Conservation (phyloP, 176 grass and related monocot genomes). For the Bothriochloa decipiens region DNA sequence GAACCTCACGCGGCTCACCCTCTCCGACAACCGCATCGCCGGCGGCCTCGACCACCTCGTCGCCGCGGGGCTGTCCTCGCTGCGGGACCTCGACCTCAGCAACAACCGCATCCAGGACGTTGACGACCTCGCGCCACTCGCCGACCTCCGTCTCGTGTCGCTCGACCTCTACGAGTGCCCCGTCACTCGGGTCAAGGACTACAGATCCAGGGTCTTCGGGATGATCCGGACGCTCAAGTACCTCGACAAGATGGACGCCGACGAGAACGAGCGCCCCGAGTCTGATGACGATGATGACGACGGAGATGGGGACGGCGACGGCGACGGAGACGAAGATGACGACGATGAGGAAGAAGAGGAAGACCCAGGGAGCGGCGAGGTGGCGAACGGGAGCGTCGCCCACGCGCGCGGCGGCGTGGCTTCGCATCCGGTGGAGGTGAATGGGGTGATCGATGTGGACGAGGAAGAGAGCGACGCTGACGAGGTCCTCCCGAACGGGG, state of each 20-base stretch:
- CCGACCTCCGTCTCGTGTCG: slow-evolving; percentile 73
- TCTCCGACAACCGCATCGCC: slow-evolving; percentile 95
- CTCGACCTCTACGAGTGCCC: slow-evolving; percentile 97
- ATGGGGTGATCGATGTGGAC: slow-evolving; percentile 70
- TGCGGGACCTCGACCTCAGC: slow-evolving; percentile 92
- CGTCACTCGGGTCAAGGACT: slow-evolving; percentile 83
- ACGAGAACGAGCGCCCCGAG: slow-evolving; percentile 96
- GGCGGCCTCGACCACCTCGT: slow-evolving; percentile 89
- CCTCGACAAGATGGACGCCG: slow-evolving; percentile 91
- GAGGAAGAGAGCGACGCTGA: slow-evolving; percentile 96
- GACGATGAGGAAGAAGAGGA: slow-evolving; percentile 68
- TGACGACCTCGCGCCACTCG: slow-evolving; percentile 79
- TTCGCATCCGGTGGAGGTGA: slow-evolving; percentile 48
- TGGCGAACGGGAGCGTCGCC: slow-evolving; percentile 54
- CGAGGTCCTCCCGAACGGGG: slow-evolving; percentile 68
- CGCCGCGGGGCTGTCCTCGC: slow-evolving; percentile 65
- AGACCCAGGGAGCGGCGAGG: slow-evolving; percentile 85
- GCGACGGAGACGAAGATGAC: slow-evolving; percentile 65
- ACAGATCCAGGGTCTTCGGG: slow-evolving; percentile 82
- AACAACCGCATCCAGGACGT: slow-evolving; percentile 90
- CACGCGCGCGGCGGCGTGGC: slow-evolving; percentile 25
- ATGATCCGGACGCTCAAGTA: slow-evolving; percentile 90
- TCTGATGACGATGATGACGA: slow-evolving; percentile 92
- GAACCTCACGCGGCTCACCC: slow-evolving; percentile 79
- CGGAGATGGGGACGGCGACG: slow-evolving; percentile 59